These are phyloP conservation scores for Papiliotrema terrestris DNA, from an alignment of 1,284 basidiomycete species.

Conservation along the genomic window DNA sequence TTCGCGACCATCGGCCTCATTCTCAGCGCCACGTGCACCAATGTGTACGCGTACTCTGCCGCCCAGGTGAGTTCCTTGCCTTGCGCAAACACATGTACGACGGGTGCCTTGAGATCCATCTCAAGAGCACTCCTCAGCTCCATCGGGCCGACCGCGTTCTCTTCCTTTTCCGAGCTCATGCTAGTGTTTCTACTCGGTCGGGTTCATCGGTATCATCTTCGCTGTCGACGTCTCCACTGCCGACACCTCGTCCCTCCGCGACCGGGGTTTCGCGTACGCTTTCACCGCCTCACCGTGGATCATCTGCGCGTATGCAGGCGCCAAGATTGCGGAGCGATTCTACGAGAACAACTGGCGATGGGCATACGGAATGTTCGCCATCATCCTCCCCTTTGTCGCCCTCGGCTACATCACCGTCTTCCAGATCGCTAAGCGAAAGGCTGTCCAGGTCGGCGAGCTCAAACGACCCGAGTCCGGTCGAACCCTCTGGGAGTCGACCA, in stretches of 20 bases:
- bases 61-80: slow-evolving; percentile 3
- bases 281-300: slow-evolving; percentile 49
- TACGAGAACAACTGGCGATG: slow-evolving; percentile 45
- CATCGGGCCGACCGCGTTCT: no score
- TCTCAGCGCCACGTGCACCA: slow-evolving; percentile 34
- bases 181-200: slow-evolving; percentile 35
- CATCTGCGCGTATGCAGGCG: slow-evolving; percentile 49
- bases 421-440: slow-evolving; percentile 34
- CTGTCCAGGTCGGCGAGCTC: slow-evolving; percentile 16
- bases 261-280: slow-evolving; percentile 48
- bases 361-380: slow-evolving; percentile 48
- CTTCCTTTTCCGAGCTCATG: neutral
- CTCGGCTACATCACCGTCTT: slow-evolving; percentile 27
- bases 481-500: slow-evolving; percentile 26
- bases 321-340: slow-evolving; percentile 37
- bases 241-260: slow-evolving; percentile 46
- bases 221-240: slow-evolving; percentile 48
- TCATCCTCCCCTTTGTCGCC: slow-evolving; percentile 45
- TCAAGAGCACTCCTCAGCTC: no score
- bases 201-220: slow-evolving; percentile 46
- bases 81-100: no score
- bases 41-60: slow-evolving; percentile 33
- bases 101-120: no score
- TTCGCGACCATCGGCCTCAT: slow-evolving; percentile 39
- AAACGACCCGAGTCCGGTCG: slow-evolving; percentile 13